Conservation (phyloP, 2,329 filamentous ascomycete species). For the Cercospora janseana region DNA sequence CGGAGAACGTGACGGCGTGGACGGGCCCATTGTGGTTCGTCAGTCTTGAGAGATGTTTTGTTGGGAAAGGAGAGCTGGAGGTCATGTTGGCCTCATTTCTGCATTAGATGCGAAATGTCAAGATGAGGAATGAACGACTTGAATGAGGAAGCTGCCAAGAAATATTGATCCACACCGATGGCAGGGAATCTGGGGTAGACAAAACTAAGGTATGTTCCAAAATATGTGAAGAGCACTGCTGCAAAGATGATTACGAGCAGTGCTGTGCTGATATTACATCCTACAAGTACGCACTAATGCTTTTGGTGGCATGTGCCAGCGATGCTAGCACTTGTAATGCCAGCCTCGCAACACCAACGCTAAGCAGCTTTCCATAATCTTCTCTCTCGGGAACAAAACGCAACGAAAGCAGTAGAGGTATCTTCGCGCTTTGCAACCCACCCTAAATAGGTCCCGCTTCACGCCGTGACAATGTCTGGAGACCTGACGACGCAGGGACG, state of each 20-base stretch:
- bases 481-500: constrained; percentile 12
- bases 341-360: constrained; percentile 24
- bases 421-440: constrained; percentile 24
- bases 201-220: background rate
- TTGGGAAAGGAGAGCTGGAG: constrained; percentile 28
- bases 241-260: background rate
- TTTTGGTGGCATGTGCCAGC: constrained; percentile 18
- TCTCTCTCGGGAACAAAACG: constrained; percentile 23
- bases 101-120: too few relatives aligned
- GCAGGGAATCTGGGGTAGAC: background rate
- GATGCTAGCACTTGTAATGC: constrained; percentile 26
- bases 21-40: constrained; percentile 42
- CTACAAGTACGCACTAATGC: constrained; percentile 18
- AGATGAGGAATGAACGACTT: background rate
- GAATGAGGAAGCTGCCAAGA: constrained; percentile 5
- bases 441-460: constrained; percentile 15
- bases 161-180: background rate
- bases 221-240: constrained; percentile 5
- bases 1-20: constrained; percentile 52
- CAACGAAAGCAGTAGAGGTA: constrained; percentile 31
- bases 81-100: constrained; percentile 19
- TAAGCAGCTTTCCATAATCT: constrained; percentile 15
- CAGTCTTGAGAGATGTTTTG: constrained; percentile 26
- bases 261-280: constrained; percentile 19
- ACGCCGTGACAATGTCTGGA: constrained; percentile 20